phyloP scores from a whole-genome alignment of 1,139 yeast species.

The Blastobotrys illinoisensis region DNA sequence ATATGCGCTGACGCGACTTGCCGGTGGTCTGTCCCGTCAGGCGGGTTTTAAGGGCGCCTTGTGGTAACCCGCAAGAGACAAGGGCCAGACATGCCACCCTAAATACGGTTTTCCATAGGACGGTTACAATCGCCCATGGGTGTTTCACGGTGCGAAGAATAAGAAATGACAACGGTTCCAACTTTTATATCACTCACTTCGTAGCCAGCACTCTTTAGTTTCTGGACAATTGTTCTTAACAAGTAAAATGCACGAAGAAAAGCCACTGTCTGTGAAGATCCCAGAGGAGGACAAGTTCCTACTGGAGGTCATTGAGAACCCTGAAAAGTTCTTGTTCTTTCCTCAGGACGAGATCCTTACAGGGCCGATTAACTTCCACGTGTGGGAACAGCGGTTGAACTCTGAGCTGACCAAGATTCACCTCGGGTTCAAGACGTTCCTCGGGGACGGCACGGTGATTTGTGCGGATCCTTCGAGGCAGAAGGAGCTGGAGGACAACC shows the following conservation, averaged over 20 bases:
- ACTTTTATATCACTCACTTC: neutral
- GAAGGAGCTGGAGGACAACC: slow-evolving; percentile 1
- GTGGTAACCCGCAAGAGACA: neutral
- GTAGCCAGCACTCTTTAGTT: no score
- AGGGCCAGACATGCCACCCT: neutral
- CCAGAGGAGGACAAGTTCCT: slow-evolving; percentile 9
- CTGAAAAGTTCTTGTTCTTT: slow-evolving; percentile 7
- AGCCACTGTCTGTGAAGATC: neutral
- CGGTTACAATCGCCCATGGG: neutral
- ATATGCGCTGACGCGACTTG: no score
- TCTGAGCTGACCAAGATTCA: slow-evolving; percentile 9
- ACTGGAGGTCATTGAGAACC: slow-evolving; percentile 9
- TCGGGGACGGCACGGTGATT: slow-evolving; percentile 9
- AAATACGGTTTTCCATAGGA: neutral
- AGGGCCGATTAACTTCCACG: slow-evolving; percentile 11
- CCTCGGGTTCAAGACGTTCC: slow-evolving; percentile 4
- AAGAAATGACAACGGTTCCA: neutral
- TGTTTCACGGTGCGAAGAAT: neutral
- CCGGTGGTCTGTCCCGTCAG: no score
- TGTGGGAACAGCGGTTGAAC: slow-evolving; percentile 10
- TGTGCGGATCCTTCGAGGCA: slow-evolving; percentile 9
- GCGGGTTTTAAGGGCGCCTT: neutral
- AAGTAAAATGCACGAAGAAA: neutral
- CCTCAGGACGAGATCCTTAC: slow-evolving; percentile 7
- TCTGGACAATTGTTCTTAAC: neutral